These are phyloP conservation scores for Cercophora scortea DNA, from an alignment of 495 filamentous ascomycete species.

Conservation along the genomic window DNA sequence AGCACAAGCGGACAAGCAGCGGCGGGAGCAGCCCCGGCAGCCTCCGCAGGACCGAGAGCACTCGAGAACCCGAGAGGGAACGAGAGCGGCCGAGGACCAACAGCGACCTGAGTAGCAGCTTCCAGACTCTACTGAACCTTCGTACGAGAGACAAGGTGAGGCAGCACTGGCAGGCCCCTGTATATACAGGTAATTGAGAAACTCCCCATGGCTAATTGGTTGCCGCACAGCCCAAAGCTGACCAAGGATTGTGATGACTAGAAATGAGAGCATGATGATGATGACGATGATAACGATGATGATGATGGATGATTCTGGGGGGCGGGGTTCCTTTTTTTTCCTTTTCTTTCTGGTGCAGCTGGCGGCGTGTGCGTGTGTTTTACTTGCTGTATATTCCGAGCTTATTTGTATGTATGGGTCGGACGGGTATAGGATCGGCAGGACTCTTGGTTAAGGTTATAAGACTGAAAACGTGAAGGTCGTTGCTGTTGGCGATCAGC, in stretches of 20 bases:
- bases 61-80: background rate
- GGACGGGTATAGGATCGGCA: no score
- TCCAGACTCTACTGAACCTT: constrained; percentile 17
- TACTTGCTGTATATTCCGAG: no score
- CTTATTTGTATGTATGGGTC: no score
- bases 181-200: constrained; percentile 32
- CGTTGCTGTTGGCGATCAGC: no score
- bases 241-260: constrained; percentile 1
- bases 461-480: no score
- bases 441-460: no score
- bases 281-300: background rate
- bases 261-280: background rate
- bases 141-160: constrained; percentile 21
- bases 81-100: background rate
- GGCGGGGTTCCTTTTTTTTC: no score
- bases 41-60: background rate
- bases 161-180: constrained; percentile 31
- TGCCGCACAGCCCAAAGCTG: constrained; percentile 1
- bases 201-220: background rate
- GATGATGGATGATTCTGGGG: no score
- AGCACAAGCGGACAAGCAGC: constrained; percentile 9
- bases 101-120: constrained; percentile 7
- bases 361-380: no score
- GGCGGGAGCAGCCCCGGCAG: background rate
- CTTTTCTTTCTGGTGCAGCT: no score